Conservation (phyloP, 768 basidiomycete genomes). For the Leccinum fibrillosum region DNA sequence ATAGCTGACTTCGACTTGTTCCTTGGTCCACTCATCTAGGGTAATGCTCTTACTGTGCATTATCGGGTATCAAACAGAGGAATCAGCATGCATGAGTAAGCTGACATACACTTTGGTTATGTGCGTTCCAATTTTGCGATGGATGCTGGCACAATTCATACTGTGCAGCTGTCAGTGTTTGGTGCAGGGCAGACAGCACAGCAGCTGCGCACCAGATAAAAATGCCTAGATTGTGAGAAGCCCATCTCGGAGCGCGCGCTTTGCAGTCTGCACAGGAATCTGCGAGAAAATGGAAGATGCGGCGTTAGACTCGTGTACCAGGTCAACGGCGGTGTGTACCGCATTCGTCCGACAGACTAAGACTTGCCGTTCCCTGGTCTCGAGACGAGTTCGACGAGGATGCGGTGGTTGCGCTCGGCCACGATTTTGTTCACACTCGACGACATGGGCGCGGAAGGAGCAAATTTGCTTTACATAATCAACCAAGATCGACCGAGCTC, state of each 20-base stretch:
- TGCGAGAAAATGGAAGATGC: slow-evolving; percentile 31
- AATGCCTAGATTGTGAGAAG: slow-evolving; percentile 83
- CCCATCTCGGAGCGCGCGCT: slow-evolving; percentile 84
- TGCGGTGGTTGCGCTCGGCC: slow-evolving; percentile 61
- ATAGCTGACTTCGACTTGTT: slow-evolving; percentile 75
- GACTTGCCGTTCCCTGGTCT: slow-evolving; percentile 75
- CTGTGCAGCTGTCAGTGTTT: slow-evolving; percentile 37
- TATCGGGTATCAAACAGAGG: slow-evolving; percentile 4
- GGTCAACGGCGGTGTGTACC: not conserved
- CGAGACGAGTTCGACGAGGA: slow-evolving; percentile 62
- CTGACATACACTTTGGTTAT: slow-evolving; percentile 82
- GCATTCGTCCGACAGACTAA: slow-evolving; percentile 15
- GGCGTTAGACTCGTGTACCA: not conserved
- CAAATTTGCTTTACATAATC: slow-evolving; percentile 16
- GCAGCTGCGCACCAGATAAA: slow-evolving; percentile 68
- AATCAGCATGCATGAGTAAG: not conserved
- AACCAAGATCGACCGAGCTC: slow-evolving; percentile 9
- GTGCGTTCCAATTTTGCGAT: slow-evolving; percentile 94
- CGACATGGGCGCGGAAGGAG: slow-evolving; percentile 23
- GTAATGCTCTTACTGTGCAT: slow-evolving; percentile 78
- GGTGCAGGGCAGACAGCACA: not conserved
- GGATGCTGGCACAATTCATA: slow-evolving; percentile 84
- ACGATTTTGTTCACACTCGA: slow-evolving; percentile 52
- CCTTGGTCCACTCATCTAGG: slow-evolving; percentile 83
- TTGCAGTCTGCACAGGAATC: slow-evolving; percentile 93